Percentiles rank a stretch among this genome's conserved stretches.
These are phyloP conservation scores for Suillus discolor DNA, from an alignment of 768 basidiomycete species.

Conservation along the genomic window DNA sequence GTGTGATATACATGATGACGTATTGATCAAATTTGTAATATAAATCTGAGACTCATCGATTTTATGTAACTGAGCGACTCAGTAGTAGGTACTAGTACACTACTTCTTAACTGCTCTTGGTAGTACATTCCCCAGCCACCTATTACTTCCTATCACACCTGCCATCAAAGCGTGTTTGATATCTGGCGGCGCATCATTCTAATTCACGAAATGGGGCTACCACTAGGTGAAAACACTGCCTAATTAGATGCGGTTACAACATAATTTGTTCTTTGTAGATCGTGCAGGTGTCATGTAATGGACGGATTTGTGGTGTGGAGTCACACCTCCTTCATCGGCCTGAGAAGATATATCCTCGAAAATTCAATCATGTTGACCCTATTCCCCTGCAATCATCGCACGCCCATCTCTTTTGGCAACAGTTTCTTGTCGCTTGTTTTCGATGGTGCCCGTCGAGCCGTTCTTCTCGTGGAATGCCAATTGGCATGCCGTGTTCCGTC, in stretches of 20 bases:
- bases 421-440: conserved; percentile 7
- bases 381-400: conserved; percentile 6
- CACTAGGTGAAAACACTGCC: conserved; percentile 12
- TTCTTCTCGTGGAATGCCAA: conserved; percentile 1
- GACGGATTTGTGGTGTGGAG: conserved; percentile 10
- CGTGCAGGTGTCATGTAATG: not conserved
- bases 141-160: not conserved
- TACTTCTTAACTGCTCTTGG: no score
- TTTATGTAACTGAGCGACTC: no score
- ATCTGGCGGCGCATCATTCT: not conserved
- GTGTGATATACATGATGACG: no score
- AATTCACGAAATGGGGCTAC: not conserved
- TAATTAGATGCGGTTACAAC: conserved; percentile 1
- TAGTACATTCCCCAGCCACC: not conserved
- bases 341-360: conserved; percentile 14
- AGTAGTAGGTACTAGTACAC: no score
- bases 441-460: not conserved
- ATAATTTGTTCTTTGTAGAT: not conserved
- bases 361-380: not conserved
- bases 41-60: no score
- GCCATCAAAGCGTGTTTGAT: not conserved
- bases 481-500: not conserved
- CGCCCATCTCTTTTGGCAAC: conserved; percentile 5
- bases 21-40: no score
- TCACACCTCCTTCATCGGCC: conserved; percentile 11